These are phyloP conservation scores for Dryas alaskensis DNA, from an alignment of 306 rosid species.

Conservation along the genomic window DNA sequence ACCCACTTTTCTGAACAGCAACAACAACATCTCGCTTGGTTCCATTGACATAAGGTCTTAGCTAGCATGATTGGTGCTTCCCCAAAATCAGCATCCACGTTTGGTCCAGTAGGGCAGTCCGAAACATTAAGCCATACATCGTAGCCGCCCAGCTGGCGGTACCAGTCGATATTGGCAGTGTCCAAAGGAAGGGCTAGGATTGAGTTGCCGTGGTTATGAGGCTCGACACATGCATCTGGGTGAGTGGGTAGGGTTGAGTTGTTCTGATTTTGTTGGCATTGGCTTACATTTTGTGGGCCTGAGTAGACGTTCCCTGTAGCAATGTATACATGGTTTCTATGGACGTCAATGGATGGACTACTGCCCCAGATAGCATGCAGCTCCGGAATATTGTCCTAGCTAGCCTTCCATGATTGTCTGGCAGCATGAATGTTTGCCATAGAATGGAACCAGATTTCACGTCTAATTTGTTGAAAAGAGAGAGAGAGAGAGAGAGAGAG, in stretches of 20 bases:
- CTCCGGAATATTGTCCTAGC: constrained; percentile 49
- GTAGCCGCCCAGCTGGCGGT: constrained; percentile 58
- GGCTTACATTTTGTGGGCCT: constrained; percentile 32
- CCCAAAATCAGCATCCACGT: constrained; percentile 53
- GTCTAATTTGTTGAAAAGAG: constrained; percentile 23
- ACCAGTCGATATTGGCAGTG: constrained; percentile 50
- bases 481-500: too few relatives aligned
- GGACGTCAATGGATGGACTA: constrained; percentile 56
- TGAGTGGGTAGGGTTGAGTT: constrained; percentile 33
- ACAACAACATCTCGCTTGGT: constrained; percentile 45
- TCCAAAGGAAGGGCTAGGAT: constrained; percentile 62
- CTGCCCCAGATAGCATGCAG: constrained; percentile 74
- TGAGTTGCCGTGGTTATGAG: constrained; percentile 53
- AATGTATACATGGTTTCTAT: constrained; percentile 42
- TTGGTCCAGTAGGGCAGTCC: constrained; percentile 46
- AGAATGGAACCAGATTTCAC: constrained; percentile 30
- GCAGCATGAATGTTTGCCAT: constrained; percentile 60
- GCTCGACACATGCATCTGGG: constrained; percentile 48
- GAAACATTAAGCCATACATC: constrained; percentile 47
- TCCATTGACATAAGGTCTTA: constrained; percentile 27
- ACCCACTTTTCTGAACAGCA: constrained; percentile 64
- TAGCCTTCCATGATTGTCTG: constrained; percentile 33
- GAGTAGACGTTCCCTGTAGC: constrained; percentile 61
- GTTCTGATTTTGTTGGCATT: constrained; percentile 46
- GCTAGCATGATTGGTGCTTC: constrained; percentile 50